These are phyloP conservation scores for Xylaria digitata DNA, from an alignment of 2,329 filamentous ascomycete genomes.

Conservation along the genomic window DNA sequence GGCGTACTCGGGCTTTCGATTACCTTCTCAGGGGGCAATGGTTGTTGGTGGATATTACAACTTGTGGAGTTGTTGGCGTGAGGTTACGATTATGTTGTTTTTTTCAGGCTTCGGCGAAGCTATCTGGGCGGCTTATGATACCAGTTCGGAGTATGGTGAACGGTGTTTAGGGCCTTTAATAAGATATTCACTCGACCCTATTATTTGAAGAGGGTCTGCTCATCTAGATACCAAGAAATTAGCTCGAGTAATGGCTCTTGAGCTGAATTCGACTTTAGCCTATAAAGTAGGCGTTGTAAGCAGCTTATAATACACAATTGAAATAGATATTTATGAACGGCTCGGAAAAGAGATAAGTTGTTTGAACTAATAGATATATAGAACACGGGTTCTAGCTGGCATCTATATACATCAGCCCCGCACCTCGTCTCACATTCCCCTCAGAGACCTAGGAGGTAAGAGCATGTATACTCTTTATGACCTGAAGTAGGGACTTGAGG, in stretches of 20 bases:
- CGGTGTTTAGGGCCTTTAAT: constrained; percentile 12
- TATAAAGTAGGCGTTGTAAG: constrained; percentile 5
- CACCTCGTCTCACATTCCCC: not conserved
- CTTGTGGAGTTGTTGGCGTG: constrained; percentile 12
- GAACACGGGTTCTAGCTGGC: not conserved
- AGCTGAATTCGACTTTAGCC: constrained; percentile 3
- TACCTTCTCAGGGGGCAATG: not conserved
- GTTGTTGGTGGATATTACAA: constrained; percentile 1
- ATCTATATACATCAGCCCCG: not conserved
- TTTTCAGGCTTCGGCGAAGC: not conserved
- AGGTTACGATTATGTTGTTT: constrained; percentile 6
- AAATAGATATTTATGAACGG: not conserved
- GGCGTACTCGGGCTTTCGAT: not conserved
- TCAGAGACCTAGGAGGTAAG: not conserved
- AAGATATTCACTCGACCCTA: not conserved
- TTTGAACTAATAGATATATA: not conserved
- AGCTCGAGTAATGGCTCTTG: not conserved
- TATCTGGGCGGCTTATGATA: constrained; percentile 26
- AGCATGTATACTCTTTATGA: not conserved
- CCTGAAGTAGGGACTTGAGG: not conserved
- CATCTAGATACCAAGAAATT: constrained; percentile 1
- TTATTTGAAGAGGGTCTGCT: constrained; percentile 2
- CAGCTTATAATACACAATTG: not conserved
- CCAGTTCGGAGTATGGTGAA: constrained; percentile 28
- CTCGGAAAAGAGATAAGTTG: no score